Base-by-base conservation (phyloP, 345 rosid genomes). In the Corchorus capsularis region DNA sequence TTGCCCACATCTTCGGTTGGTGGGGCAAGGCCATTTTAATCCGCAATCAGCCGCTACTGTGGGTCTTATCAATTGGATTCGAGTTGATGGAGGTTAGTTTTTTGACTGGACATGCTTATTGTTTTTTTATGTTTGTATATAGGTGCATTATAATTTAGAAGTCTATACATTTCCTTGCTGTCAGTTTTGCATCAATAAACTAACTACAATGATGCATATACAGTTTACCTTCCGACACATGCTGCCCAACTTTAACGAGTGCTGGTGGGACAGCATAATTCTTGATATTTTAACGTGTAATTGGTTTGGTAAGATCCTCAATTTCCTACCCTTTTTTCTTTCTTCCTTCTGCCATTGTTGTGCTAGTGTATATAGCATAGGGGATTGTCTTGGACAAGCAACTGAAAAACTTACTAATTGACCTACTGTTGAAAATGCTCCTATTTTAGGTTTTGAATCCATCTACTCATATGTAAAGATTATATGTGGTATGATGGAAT, bases 201-300 rank as follows among this genome's bases (percentile, higher is more conserved):
- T 79, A 78, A 72, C 68, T 63, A 62, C 45, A 11, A 5, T 59
- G 9, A 66, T 79, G 47, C 43, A 53, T 79, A 77, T 82, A 80
- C 94, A 96, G 99, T 85, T 92, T 70, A 96, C 97, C 54, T 96
- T 94, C 81, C 91, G 94, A 67, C 99, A 96, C 87, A 96, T 96
- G 98, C 82, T 96, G 77, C 98, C 99, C 17, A 96, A 96, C 88
- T 96, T 96, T 90, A 96, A 91, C 62, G 99, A 96, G 82, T 96
- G 99, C 92, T 96, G 99, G 99, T 96, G 99, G 98, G 99, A 96
- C 84, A 92, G 99, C 86, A 91, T 96, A 81, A 75, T 96, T 87
- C 97, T 96, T 71, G 98, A 96, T 81, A 96, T 96, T 77, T 76
- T 94, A 82, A 91, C 92, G 72, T 96, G 99, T 92, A 96, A 96